phyloP scores from a whole-genome alignment of 2,329 filamentous ascomycete genomes.

The Beauveria asiatica region DNA sequence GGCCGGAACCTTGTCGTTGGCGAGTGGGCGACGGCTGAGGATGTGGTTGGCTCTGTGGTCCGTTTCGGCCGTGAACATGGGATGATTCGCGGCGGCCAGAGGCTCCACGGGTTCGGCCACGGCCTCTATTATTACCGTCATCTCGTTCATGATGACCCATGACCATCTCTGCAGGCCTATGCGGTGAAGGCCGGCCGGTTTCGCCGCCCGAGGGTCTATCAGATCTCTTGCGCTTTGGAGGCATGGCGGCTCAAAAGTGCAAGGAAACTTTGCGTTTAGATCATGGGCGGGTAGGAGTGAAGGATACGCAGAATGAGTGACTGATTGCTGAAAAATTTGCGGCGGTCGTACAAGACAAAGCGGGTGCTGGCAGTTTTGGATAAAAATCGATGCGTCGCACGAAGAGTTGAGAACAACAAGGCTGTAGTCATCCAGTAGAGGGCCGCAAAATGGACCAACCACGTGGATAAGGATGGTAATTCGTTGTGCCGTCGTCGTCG shows the following conservation, averaged over 20 bases:
- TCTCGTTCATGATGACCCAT: constrained; percentile 51
- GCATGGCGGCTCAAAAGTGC: constrained; percentile 33
- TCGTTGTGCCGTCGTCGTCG: no score
- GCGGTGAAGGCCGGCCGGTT: constrained; percentile 49
- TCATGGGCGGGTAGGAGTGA: constrained; percentile 23
- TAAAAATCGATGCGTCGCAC: constrained; percentile 1
- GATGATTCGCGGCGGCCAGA: constrained; percentile 44
- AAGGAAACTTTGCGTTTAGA: constrained; percentile 18
- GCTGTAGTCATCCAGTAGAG: background rate
- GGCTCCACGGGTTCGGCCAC: constrained; percentile 39
- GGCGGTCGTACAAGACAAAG: background rate
- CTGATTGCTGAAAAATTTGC: background rate
- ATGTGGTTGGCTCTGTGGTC: constrained; percentile 15
- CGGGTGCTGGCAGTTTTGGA: background rate
- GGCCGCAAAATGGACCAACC: background rate
- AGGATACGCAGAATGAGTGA: background rate
- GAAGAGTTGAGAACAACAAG: background rate
- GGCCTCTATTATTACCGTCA: constrained; percentile 37
- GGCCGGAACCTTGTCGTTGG: constrained; percentile 9
- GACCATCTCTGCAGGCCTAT: constrained; percentile 49
- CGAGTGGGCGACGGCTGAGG: constrained; percentile 3
- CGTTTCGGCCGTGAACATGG: constrained; percentile 25
- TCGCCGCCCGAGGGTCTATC: constrained; percentile 39
- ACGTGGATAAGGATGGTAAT: background rate
- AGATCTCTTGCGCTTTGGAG: constrained; percentile 52